Percentiles rank a stretch among this genome's conserved stretches.
phyloP scores from a whole-genome alignment of 75 land plant species.

The Isoetes taiwanensis region DNA sequence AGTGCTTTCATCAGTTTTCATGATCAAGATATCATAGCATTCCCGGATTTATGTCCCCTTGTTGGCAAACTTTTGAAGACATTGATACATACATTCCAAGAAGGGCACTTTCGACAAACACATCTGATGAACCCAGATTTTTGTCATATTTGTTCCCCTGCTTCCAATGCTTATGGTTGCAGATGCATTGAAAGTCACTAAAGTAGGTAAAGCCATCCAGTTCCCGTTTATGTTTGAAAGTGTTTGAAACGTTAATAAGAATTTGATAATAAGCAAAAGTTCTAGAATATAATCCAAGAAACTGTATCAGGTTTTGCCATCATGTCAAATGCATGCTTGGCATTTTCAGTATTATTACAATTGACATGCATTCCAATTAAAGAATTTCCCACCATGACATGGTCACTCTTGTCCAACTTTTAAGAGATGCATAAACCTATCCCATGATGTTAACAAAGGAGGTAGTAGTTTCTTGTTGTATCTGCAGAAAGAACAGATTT shows the following conservation, averaged over 20 bases:
- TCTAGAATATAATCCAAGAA: not conserved
- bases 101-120: slow-evolving; percentile 17
- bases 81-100: slow-evolving; percentile 11
- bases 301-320: not conserved
- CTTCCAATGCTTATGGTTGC: slow-evolving; percentile 12
- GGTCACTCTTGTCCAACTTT: too few relatives aligned
- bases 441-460: too few relatives aligned
- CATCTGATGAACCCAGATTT: not conserved
- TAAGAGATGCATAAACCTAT: too few relatives aligned
- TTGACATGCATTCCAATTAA: not conserved
- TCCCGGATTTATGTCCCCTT: slow-evolving; percentile 4
- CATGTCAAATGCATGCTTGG: not conserved
- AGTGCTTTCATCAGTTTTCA: slow-evolving; percentile 9
- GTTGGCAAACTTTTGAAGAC: slow-evolving; percentile 16
- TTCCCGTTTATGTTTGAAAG: not conserved
- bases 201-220: slow-evolving; percentile 18
- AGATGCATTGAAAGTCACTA: slow-evolving; percentile 26
- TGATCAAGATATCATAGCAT: slow-evolving; percentile 22
- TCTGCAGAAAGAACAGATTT: too few relatives aligned
- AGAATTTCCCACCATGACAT: not conserved
- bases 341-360: not conserved
- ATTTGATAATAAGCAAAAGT: not conserved
- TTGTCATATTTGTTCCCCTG: not conserved
- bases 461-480: too few relatives aligned
- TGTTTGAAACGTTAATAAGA: not conserved